A percentile compares a stretch with the other conserved stretches of the same genome.
phyloP scores from a whole-genome alignment of 2,329 filamentous ascomycete species.

The Alternaria arborescens region DNA sequence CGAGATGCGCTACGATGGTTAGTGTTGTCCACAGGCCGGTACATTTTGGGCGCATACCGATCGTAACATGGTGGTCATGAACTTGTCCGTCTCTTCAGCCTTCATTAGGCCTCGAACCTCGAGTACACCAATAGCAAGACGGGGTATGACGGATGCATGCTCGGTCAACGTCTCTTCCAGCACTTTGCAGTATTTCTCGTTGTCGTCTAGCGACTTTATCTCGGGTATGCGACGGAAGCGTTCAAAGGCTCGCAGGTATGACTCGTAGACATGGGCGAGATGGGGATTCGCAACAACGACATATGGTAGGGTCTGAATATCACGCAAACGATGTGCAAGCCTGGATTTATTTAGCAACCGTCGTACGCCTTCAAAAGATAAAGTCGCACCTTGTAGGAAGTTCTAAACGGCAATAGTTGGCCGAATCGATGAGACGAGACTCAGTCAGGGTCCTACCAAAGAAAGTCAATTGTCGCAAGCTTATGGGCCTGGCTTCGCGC shows the following conservation, averaged over 20 bases:
- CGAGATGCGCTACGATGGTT: slow-evolving; percentile 76
- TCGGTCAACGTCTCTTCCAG: slow-evolving; percentile 82
- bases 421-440: slow-evolving; percentile 86
- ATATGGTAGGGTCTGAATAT: slow-evolving; percentile 96
- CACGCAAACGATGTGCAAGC: slow-evolving; percentile 90
- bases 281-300: slow-evolving; percentile 95
- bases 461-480: slow-evolving; percentile 93
- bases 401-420: slow-evolving; percentile 97
- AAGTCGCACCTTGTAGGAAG: slow-evolving; percentile 75
- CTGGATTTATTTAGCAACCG: slow-evolving; percentile 55
- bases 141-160: slow-evolving; percentile 92
- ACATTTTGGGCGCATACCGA: slow-evolving; percentile 75
- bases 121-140: slow-evolving; percentile 90
- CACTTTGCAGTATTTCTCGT: slow-evolving; percentile 83
- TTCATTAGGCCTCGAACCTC: slow-evolving; percentile 87
- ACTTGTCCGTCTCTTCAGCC: slow-evolving; percentile 82
- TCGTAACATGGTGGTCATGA: slow-evolving; percentile 93
- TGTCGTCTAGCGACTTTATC: slow-evolving; percentile 86
- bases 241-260: slow-evolving; percentile 98
- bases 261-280: slow-evolving; percentile 92
- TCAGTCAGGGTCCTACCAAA: slow-evolving; percentile 95
- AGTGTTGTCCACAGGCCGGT: not conserved
- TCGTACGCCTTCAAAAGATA: not conserved
- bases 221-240: slow-evolving; percentile 83
- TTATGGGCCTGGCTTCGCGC: slow-evolving; percentile 92